Evolutionary conservation across 495 filamentous ascomycete genomes (phyloP).

Genomic region (Pyrenopolyporus hunteri): DNA sequence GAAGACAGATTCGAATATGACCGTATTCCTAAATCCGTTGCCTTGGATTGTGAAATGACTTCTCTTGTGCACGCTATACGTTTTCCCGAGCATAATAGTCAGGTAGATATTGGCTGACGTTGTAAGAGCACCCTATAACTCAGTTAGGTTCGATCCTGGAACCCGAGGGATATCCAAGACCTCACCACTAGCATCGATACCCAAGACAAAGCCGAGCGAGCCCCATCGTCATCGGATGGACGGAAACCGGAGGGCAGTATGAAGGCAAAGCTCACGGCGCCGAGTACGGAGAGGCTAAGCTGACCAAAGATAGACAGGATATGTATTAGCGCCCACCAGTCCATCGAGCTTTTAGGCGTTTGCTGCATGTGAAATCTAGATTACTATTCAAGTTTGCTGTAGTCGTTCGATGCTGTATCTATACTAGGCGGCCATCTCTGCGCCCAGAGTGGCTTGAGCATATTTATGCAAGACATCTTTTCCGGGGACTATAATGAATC

Average conservation of each 20-base stretch:
- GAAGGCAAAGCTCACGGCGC: not conserved
- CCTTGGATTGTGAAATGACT: not conserved
- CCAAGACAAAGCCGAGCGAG: slow-evolving; percentile 5
- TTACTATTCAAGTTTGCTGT: not conserved
- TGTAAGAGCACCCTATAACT: slow-evolving; percentile 9
- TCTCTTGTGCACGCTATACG: not conserved
- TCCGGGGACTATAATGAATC: no score
- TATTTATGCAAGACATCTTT: no score
- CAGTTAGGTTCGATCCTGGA: slow-evolving; percentile 15
- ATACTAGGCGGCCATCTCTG: no score
- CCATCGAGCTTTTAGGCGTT: not conserved
- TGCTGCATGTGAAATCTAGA: slow-evolving; percentile 7
- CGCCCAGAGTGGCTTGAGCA: no score
- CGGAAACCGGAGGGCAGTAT: not conserved
- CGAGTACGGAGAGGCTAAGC: slow-evolving; percentile 8
- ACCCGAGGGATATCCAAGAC: not conserved
- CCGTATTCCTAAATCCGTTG: not conserved
- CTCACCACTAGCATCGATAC: slow-evolving; percentile 19
- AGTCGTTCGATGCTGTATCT: no score
- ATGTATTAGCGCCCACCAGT: slow-evolving; percentile 17
- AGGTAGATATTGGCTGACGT: slow-evolving; percentile 8
- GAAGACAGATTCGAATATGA: not conserved
- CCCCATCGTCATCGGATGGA: slow-evolving; percentile 2
- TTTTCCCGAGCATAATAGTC: slow-evolving; percentile 6
- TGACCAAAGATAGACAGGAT: slow-evolving; percentile 10